Evolutionary conservation across 2,329 filamentous ascomycete species (phyloP).

Genomic region (Talaromyces pinophilus): DNA sequence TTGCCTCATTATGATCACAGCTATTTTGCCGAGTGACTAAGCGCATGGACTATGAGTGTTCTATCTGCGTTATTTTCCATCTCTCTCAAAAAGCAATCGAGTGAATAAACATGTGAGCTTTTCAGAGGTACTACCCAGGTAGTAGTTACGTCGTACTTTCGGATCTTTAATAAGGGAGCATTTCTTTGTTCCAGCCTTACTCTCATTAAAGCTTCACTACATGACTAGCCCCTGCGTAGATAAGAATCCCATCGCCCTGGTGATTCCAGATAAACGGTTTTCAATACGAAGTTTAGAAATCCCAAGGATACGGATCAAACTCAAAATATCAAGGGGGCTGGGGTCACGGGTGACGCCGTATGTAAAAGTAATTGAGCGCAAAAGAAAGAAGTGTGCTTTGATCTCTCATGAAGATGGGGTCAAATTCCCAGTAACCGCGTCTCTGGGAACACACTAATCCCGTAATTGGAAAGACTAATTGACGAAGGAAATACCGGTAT

Average conservation of each 20-base stretch:
- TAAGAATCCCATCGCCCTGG: not conserved
- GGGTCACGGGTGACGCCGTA: not conserved
- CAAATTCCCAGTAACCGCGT: not conserved
- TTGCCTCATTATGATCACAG: not conserved
- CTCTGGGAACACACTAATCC: constrained; percentile 1
- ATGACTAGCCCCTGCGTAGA: not conserved
- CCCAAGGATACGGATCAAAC: constrained; percentile 2
- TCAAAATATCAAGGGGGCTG: not conserved
- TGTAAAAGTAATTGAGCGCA: not conserved
- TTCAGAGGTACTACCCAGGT: too few relatives aligned
- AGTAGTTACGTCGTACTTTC: not conserved
- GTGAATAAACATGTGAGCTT: not conserved
- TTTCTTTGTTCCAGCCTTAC: not conserved
- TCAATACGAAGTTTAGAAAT: not conserved
- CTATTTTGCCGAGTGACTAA: not conserved
- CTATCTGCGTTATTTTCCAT: not conserved
- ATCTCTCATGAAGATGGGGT: not conserved
- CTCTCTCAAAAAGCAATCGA: not conserved
- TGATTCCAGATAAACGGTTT: not conserved
- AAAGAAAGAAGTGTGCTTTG: not conserved
- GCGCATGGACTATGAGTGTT: not conserved
- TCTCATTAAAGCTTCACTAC: not conserved
- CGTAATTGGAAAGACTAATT: not conserved
- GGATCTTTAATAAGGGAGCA: not conserved
- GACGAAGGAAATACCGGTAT: not conserved